A percentile compares a stretch with the other conserved stretches of the same genome.
Evolutionary conservation across 495 filamentous ascomycete genomes (phyloP).

Genomic region (Penicillium malachiteum): DNA sequence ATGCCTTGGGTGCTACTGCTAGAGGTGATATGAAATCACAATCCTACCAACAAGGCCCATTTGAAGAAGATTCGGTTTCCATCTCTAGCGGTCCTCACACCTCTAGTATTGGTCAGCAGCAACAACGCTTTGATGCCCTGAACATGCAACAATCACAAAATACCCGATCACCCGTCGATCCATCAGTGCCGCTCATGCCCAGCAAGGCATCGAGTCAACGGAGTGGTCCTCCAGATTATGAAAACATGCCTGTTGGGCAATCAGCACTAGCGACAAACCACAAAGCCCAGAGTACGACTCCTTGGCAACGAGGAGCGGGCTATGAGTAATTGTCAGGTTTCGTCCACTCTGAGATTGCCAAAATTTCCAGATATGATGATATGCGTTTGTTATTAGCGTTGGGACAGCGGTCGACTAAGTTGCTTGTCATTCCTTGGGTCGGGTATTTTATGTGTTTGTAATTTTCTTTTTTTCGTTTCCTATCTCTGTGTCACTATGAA

Average conservation of each 20-base stretch:
- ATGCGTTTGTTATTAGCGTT: slow-evolving; percentile 42
- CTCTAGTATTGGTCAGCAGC: slow-evolving; percentile 22
- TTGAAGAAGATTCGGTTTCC: slow-evolving; percentile 79
- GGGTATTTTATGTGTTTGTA: slow-evolving; percentile 8
- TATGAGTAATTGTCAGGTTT: slow-evolving; percentile 57
- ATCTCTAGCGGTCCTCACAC: slow-evolving; percentile 49
- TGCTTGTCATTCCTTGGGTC: slow-evolving; percentile 22
- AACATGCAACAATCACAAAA: slow-evolving; percentile 16
- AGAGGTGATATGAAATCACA: slow-evolving; percentile 77
- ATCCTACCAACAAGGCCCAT: slow-evolving; percentile 59
- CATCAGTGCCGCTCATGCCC: slow-evolving; percentile 62
- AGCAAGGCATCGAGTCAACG: slow-evolving; percentile 37
- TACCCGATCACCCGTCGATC: slow-evolving; percentile 59
- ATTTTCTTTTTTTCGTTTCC: slow-evolving; percentile 3
- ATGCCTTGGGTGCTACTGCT: slow-evolving; percentile 89
- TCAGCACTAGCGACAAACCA: slow-evolving; percentile 32
- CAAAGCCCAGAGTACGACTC: slow-evolving; percentile 55
- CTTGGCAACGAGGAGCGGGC: slow-evolving; percentile 66
- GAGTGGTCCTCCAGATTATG: slow-evolving; percentile 34
- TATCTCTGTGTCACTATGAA: background rate
- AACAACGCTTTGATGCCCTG: slow-evolving; percentile 27
- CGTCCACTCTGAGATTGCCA: slow-evolving; percentile 11
- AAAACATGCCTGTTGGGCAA: slow-evolving; percentile 31
- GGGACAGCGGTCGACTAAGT: slow-evolving; percentile 30
- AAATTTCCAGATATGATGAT: slow-evolving; percentile 42